Percentiles rank a stretch among this genome's conserved stretches.
phyloP scores from a whole-genome alignment of 2,329 filamentous ascomycete species.

The Ascocoryne sarcoides region DNA sequence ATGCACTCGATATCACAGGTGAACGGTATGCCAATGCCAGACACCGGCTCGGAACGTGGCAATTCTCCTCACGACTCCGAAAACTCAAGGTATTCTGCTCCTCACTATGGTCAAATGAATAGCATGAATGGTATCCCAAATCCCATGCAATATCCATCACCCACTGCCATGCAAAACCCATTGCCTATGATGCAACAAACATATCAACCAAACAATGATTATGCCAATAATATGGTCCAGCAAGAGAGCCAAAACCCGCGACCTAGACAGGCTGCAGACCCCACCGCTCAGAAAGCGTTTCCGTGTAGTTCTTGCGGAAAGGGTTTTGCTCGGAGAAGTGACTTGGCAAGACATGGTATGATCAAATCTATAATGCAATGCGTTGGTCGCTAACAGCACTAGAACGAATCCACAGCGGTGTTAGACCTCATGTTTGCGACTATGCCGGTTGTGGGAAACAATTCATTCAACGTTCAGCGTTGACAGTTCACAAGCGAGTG shows the following conservation, averaged over 20 bases:
- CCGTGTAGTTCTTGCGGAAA: slow-evolving; percentile 86
- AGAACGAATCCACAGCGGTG: slow-evolving; percentile 94
- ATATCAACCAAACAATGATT: slow-evolving; percentile 23
- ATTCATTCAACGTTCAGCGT: slow-evolving; percentile 91
- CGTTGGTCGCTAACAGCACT: slow-evolving; percentile 11
- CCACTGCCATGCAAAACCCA: slow-evolving; percentile 28
- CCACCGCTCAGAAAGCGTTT: slow-evolving; percentile 55
- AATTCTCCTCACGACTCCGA: slow-evolving; percentile 30
- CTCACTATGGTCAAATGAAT: slow-evolving; percentile 23
- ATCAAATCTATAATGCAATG: not conserved
- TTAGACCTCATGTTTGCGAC: slow-evolving; percentile 87
- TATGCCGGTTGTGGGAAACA: slow-evolving; percentile 84
- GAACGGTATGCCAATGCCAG: slow-evolving; percentile 26
- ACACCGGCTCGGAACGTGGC: slow-evolving; percentile 28
- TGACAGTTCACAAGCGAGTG: slow-evolving; percentile 91
- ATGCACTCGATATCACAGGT: slow-evolving; percentile 29
- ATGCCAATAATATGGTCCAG: slow-evolving; percentile 25
- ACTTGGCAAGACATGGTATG: slow-evolving; percentile 89
- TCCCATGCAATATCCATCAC: slow-evolving; percentile 29
- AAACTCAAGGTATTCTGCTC: slow-evolving; percentile 28
- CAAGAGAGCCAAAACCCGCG: slow-evolving; percentile 18
- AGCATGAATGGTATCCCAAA: slow-evolving; percentile 24
- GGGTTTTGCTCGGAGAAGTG: slow-evolving; percentile 85
- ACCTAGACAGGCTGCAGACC: slow-evolving; percentile 16
- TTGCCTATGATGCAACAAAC: slow-evolving; percentile 29